Evolutionary conservation across 345 rosid genomes (phyloP).

Genomic region (Clarkia xantiana): DNA sequence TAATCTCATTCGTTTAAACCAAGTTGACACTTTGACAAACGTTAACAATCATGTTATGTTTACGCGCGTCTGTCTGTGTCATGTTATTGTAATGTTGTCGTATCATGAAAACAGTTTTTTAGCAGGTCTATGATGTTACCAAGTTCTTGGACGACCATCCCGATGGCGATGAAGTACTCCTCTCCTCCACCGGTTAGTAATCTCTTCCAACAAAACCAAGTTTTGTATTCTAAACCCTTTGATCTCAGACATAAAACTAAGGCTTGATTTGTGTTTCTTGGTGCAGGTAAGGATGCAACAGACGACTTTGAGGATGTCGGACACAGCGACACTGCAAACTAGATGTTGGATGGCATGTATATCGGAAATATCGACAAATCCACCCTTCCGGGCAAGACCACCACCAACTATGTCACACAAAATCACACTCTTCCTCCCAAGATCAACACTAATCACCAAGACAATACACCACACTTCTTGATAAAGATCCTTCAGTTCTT

Average conservation of each 20-base stretch:
- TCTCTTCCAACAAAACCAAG: neutral
- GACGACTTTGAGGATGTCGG: constrained; percentile 94
- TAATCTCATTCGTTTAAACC: no score
- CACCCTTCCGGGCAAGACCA: constrained; percentile 41
- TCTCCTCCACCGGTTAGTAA: constrained; percentile 44
- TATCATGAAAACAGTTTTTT: neutral
- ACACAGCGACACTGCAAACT: constrained; percentile 66
- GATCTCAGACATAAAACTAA: no score
- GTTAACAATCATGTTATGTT: no score
- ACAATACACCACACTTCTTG: constrained; percentile 56
- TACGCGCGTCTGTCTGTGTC: no score
- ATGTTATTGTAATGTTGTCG: no score
- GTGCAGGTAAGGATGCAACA: constrained; percentile 80
- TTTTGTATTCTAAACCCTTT: no score
- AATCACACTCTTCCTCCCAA: constrained; percentile 57
- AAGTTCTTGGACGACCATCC: constrained; percentile 77
- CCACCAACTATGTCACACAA: constrained; percentile 37
- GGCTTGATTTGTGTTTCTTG: neutral
- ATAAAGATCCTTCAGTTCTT: constrained; percentile 76
- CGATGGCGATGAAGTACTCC: constrained; percentile 67
- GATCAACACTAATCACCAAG: constrained; percentile 31
- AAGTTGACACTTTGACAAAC: no score
- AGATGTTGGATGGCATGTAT: constrained; percentile 73
- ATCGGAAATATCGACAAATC: constrained; percentile 58
- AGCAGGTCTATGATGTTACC: constrained; percentile 59